Base-by-base conservation (phyloP, 1,139 yeast species). In the Kurtzmaniella natalensis region DNA sequence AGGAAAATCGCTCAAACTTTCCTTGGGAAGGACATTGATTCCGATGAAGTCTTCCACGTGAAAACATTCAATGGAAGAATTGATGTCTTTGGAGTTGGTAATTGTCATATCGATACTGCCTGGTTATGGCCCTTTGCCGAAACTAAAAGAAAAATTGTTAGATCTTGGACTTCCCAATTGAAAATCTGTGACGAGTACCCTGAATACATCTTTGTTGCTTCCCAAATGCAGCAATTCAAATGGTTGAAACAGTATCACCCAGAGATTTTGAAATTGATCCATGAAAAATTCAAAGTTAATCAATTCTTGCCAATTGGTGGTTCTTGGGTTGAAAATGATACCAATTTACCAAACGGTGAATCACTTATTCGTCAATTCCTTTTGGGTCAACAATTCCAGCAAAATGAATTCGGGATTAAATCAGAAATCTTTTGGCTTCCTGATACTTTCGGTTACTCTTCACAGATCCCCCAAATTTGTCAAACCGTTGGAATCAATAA, bases 111-210 rank as follows among this genome's bases (percentile, higher is more conserved):
- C 48, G 98, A 92, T 53, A 89, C 97, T 21, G 96, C 96, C 16
- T 88, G 96, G 96, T 69, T 85, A 41, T 92, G 98, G 98, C 97
- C 96, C 9, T 89, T 82, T 67, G 96, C 95, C 3, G 96, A 92
- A 57, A 87, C 97, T 1, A 81, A 83, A 47, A 74, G 96, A 40
- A 88, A 88, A 53, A 78, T 89, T 40, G 95, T 88, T 3, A 75
- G 98, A 44, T 87, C 96, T 4, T 92, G 97, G 97, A 81, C 96
- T 1, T 78, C 96, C 9, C 98, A 92, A 60, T 66, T 89, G 38
- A 81, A 87, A 37, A 61, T 92, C 38, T 77, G 94, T 46, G 92
- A 88, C 36, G 72, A 80, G 45, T 92, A 86, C 48, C 96, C 97
- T 1, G 98, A 92, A 61, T 88, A 86, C 53, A 80, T 81, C 18